These are phyloP conservation scores for Lactifluus subvellereus DNA, from an alignment of 768 basidiomycete species.

Conservation along the genomic window DNA sequence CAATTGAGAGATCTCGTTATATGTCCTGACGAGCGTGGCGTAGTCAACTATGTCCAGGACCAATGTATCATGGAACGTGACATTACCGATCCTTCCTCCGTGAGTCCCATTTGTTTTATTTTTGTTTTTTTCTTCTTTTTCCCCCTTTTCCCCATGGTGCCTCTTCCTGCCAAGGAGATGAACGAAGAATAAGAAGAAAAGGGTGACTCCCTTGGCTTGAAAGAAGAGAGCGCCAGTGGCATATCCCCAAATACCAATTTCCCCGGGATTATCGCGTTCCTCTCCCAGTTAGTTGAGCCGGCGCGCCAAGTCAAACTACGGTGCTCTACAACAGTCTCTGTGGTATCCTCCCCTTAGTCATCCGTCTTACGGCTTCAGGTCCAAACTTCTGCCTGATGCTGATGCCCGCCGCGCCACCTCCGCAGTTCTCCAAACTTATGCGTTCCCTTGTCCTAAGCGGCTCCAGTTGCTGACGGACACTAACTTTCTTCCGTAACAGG, in stretches of 20 bases:
- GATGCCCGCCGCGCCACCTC: neutral
- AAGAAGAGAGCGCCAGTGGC: neutral
- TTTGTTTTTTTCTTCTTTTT: too few species aligned
- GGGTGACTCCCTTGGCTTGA: neutral
- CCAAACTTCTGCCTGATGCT: neutral
- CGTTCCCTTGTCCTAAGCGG: neutral
- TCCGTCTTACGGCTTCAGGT: neutral
- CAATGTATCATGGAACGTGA: constrained; percentile 57
- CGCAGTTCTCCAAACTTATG: neutral
- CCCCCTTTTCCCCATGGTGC: too few species aligned
- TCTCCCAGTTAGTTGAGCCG: neutral
- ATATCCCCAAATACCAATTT: neutral
- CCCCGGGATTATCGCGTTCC: too few species aligned
- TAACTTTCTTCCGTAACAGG: constrained; percentile 14
- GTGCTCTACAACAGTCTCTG: neutral
- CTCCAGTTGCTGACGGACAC: neutral
- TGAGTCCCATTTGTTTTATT: constrained; percentile 30
- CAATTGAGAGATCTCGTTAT: constrained; percentile 76
- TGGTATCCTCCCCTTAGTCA: too few species aligned
- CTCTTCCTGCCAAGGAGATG: neutral
- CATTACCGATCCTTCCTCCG: constrained; percentile 41
- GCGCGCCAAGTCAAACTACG: neutral
- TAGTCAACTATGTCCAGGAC: constrained; percentile 56
- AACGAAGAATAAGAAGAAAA: neutral
- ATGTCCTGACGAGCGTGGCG: constrained; percentile 60